Conservation (phyloP, 2,329 filamentous ascomycete species). For the Falciphora oryzae region DNA sequence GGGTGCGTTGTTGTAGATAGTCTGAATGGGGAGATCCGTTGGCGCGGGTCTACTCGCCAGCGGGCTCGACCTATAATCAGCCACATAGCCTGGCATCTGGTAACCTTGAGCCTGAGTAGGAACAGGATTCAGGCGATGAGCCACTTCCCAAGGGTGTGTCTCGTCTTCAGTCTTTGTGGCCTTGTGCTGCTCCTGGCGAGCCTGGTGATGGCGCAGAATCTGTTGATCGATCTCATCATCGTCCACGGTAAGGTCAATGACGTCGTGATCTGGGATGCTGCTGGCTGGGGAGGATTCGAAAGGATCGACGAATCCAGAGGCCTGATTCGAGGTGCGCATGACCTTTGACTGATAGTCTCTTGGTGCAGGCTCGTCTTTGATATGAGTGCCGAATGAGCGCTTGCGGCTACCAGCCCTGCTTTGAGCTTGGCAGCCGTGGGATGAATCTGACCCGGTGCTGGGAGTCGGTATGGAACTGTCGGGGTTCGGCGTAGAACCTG, state of each 20-base stretch:
- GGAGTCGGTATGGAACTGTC: background rate
- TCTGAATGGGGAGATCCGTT: background rate
- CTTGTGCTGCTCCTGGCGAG: background rate
- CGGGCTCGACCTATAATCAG: background rate
- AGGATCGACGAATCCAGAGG: slow-evolving; percentile 8
- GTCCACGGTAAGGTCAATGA: slow-evolving; percentile 25
- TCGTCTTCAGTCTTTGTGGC: background rate
- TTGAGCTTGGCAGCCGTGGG: background rate
- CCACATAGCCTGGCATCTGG: background rate
- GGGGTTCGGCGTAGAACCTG: background rate
- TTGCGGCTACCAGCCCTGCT: slow-evolving; percentile 16
- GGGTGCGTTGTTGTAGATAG: background rate
- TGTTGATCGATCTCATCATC: slow-evolving; percentile 10
- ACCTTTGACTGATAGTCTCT: background rate
- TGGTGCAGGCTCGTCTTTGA: slow-evolving; percentile 12
- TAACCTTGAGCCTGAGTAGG: background rate
- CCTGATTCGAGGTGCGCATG: background rate
- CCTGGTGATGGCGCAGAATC: background rate
- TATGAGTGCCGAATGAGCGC: slow-evolving; percentile 22
- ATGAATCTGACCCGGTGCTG: background rate
- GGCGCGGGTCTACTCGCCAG: slow-evolving; percentile 3
- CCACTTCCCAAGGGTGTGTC: background rate
- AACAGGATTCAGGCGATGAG: background rate
- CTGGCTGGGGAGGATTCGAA: slow-evolving; percentile 5
- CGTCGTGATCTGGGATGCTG: background rate